Base-by-base conservation (phyloP, 345 rosid species). In the Lepidium didymum region DNA sequence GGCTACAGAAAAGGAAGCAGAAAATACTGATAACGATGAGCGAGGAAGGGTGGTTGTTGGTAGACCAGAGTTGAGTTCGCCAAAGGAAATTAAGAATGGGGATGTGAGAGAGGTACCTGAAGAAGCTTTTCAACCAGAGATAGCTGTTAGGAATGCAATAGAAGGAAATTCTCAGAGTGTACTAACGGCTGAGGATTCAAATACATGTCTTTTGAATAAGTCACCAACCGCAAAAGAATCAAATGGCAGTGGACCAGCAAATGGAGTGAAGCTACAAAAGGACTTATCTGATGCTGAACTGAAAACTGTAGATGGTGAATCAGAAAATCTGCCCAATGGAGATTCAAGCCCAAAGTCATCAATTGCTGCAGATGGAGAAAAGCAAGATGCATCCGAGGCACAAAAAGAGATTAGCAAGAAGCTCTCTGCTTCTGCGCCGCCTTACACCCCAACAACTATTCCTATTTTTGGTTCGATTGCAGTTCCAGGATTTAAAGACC, bases 351-450 rank as follows among this genome's bases (percentile, higher is more conserved):
- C 42, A 36, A 72, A 75, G 74, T 70, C 78, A 68, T 72, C 56
- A 45, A 64, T 75, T 53, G 69, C 77, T 67, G 65, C 76, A 63
- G 87, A 80, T 58, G 84, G 68, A 74, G 94, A 79, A 75, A 85
- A 86, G 75, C 86, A 81, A 65, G 87, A 86, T 10, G 96, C 78
- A 70, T 35, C 63, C 34, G 96, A 88, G 76, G 67, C 72, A 8
- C 87, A 78, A 33, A 94, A 91, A 77, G 97, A 87, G 79, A 76
- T 78, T 37, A 80, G 88, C 71, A 94, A 85, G 80, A 94, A 86
- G 80, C 91, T 94, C 47, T 90, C 97, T 62, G 99, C 99, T 47
- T 85, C 95, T 69, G 99, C 99, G 47, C 91, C 99, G 8, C 97
- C 99, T 40, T 94, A 84, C 78, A 91, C 87, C 55, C 99, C 99